These are phyloP conservation scores for Pythium dissimile DNA, from an alignment of 352 stramenopile species.

Conservation along the genomic window DNA sequence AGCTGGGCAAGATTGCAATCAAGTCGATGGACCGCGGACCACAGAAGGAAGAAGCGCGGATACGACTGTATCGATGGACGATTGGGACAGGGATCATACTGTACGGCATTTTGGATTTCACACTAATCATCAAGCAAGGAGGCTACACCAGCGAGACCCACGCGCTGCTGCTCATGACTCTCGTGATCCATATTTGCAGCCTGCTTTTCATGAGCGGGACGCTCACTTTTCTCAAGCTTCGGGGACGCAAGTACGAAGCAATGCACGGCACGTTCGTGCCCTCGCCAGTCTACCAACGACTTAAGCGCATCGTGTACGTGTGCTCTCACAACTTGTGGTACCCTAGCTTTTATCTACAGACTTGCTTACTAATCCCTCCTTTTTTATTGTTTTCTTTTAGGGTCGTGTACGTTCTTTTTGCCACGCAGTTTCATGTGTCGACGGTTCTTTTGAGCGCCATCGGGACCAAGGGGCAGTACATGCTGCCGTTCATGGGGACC, in stretches of 20 bases:
- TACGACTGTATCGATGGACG: conserved; percentile 1
- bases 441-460: conserved; percentile 4
- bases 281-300: conserved; percentile 26
- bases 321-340: not conserved
- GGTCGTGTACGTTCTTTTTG: conserved; percentile 24
- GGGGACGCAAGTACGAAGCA: conserved; percentile 23
- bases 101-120: not conserved
- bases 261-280: conserved; percentile 24
- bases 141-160: not conserved
- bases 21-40: conserved; percentile 16
- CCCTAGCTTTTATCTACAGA: not conserved
- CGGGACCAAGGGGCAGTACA: not conserved
- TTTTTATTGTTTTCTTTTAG: conserved; percentile 1
- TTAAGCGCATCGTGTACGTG: conserved; percentile 28
- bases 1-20: conserved; percentile 6
- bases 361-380: not conserved
- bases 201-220: conserved; percentile 5
- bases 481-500: conserved; percentile 1
- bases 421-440: conserved; percentile 16
- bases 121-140: not conserved
- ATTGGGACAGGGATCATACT: not conserved
- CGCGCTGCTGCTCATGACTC: not conserved
- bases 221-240: conserved; percentile 8
- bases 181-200: not conserved
- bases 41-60: not conserved